phyloP scores from a whole-genome alignment of 805 yeast genomes.

The Saturnispora saitoi region DNA sequence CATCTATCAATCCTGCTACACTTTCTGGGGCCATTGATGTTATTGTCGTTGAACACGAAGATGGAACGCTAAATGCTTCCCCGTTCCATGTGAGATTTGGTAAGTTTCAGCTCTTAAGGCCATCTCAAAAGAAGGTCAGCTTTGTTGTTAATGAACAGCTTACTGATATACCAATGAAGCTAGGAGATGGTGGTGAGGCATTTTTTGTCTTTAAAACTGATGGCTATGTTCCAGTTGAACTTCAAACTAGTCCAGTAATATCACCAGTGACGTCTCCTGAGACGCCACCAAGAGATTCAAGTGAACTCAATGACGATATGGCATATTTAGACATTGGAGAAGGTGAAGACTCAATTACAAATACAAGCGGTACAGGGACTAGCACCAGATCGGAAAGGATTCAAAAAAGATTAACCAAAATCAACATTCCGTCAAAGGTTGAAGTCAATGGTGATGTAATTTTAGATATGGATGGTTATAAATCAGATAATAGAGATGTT shows the following conservation, averaged over 20 bases:
- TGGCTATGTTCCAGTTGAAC: slow-evolving; percentile 61
- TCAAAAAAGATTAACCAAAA: background rate
- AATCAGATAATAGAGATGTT: slow-evolving; percentile 71
- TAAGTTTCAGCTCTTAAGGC: slow-evolving; percentile 82
- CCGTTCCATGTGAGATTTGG: slow-evolving; percentile 98
- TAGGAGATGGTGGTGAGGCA: slow-evolving; percentile 97
- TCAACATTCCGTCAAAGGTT: slow-evolving; percentile 66
- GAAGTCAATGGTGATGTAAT: slow-evolving; percentile 86
- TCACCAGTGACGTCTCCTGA: slow-evolving; percentile 49
- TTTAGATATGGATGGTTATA: slow-evolving; percentile 93
- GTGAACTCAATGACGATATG: slow-evolving; percentile 34
- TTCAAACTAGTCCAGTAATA: slow-evolving; percentile 80
- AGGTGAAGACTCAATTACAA: slow-evolving; percentile 15
- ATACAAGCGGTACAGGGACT: slow-evolving; percentile 1
- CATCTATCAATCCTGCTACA: slow-evolving; percentile 92
- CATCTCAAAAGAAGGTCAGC: slow-evolving; percentile 90
- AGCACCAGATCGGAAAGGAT: background rate
- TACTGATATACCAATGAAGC: slow-evolving; percentile 86
- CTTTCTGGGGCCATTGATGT: slow-evolving; percentile 96
- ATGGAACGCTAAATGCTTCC: slow-evolving; percentile 66
- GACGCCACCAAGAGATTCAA: slow-evolving; percentile 11
- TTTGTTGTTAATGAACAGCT: slow-evolving; percentile 75
- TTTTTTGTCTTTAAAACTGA: slow-evolving; percentile 90
- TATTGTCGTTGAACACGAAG: slow-evolving; percentile 84
- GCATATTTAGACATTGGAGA: slow-evolving; percentile 42